Base-by-base conservation (phyloP, 345 rosid genomes). In the Combretum micranthum region DNA sequence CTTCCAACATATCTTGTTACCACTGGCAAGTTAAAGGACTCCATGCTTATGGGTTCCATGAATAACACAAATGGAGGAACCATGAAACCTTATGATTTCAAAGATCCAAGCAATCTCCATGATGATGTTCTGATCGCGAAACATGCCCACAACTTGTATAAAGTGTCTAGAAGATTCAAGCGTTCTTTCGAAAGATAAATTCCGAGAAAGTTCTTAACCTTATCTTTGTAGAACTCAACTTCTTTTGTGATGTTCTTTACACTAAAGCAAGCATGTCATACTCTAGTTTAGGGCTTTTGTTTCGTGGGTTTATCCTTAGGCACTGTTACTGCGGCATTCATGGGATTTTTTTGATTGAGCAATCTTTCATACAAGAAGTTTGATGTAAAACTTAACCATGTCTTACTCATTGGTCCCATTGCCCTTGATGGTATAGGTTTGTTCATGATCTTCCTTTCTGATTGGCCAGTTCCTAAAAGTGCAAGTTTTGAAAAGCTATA, bases 351-450 rank as follows among this genome's bases (percentile, higher is more conserved):
- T 64, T 77, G 67, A 59, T 22, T 8, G 14, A 63, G 59, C n/a
- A 70, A 76, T 62, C 17, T 70, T 1, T 66, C 43, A 0, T 76
- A 69, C n/a, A 53, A 64, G 26, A 44, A 22, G 3, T 53, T 77
- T 9, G 89, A 85, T 57, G 63, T 84, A 7, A 63, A 53, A 15
- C 46, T 87, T 44, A 77, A 87, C 8, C 81, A 87, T 63, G 55
- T 68, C 3, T 52, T 87, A 70, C 68, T 75, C 44, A 19, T 58
- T 5, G 83, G 85, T 45, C 87, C 87, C 1, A 44, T 85, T 3
- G 75, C 63, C 0, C 76, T 84, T 16, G 89, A 87, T 52, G 13
- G 15, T 15, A 45, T 80, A 12, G 70, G 80, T 13, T 42, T 81
- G 13, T 0, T 68, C 57, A 81, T 81, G 85, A 69, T 76, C 42